Percentiles rank a stretch among this genome's conserved stretches.
Conservation (phyloP, 352 stramenopile genomes). For the Globisporangium heterothallicum region DNA sequence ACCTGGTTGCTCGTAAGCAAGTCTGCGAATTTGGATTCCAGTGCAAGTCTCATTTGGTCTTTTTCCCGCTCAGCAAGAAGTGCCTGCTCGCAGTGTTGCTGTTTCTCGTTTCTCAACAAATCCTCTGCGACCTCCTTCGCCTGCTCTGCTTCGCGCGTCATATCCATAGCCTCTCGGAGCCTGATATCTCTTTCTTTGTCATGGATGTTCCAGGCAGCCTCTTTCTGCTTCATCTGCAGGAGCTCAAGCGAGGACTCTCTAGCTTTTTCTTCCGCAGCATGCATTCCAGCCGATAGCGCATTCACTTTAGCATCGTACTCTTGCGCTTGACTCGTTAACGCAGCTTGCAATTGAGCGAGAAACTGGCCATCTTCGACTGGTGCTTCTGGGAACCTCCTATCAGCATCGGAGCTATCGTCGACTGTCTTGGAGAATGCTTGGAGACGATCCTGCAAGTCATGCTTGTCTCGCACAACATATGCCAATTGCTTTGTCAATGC, state of each 20-base stretch:
- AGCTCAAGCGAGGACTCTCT: conserved; percentile 40
- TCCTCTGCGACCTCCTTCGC: conserved; percentile 14
- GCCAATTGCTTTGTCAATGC: conserved; percentile 61
- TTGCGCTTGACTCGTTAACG: conserved; percentile 35
- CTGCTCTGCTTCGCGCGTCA: conserved; percentile 23
- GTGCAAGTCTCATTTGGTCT: conserved; percentile 24
- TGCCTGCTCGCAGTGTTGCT: conserved; percentile 17
- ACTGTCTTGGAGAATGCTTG: conserved; percentile 11
- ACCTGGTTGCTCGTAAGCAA: conserved; percentile 18
- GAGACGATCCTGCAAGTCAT: conserved; percentile 55
- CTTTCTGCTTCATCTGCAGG: conserved; percentile 52
- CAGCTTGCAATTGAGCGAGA: conserved; percentile 29
- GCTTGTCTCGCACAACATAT: conserved; percentile 67
- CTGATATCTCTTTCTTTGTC: conserved; percentile 30
- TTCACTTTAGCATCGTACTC: conserved; percentile 47
- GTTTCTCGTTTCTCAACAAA: conserved; percentile 27
- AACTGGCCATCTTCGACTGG: conserved; percentile 22
- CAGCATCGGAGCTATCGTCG: neutral
- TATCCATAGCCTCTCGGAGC: conserved; percentile 21
- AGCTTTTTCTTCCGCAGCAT: conserved; percentile 41
- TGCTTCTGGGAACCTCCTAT: conserved; percentile 6
- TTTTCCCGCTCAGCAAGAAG: conserved; percentile 20
- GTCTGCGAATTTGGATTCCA: conserved; percentile 31
- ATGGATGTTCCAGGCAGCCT: conserved; percentile 51
- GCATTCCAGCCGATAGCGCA: conserved; percentile 19